Evolutionary conservation across 2,329 filamentous ascomycete species (phyloP), one percentile per base, ranked within the genome.

Genomic region (Leptographium radiaticola): DNA sequence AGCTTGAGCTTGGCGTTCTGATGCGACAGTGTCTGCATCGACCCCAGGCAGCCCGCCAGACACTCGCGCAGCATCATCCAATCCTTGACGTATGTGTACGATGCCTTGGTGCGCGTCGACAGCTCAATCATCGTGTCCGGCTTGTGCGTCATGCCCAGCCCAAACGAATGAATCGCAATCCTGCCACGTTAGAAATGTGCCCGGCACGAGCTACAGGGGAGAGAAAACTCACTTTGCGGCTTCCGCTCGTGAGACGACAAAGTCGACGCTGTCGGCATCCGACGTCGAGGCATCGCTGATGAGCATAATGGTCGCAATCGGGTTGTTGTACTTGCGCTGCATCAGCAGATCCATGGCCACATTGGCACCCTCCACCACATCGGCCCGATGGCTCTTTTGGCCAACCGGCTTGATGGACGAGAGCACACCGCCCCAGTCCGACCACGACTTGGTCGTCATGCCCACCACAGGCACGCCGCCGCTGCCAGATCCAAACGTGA

Each of bases 51-150:
- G 45, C 93, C 93, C 30, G 90, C 93, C 46, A 96, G 77, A 66
- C 93, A 97, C 68, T 98, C 93, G 33, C 93, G 85, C 39, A 98
- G 78, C 91, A 97, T 98, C 91, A 97, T 97, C 93, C 93, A 98
- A 68, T 98, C 93, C 70, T 97, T 98, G 61, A 98, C 90, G 63
- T 97, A 98, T 1, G 89, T 94, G 65, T 97, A 98, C 1, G 89
- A 94, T 6, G 90, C 93, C 71, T 97, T 98, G 4, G 93, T 98
- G 57, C 89, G 80, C 8, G 87, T 93, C 0, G 93, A 97, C 13
- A 98, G 74, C 69, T 97, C 91, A 58, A 98, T 95, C 89, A 98
- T 95, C 1, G 90, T 96, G 65, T 98, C 93, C 6, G 93, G 93
- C 70, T 97, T 97, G 70, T 98, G 93, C 0, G 91, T 97, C 74